Evolutionary conservation across 352 stramenopile genomes (phyloP).

Genomic region (Phytophthora podocarpi): DNA sequence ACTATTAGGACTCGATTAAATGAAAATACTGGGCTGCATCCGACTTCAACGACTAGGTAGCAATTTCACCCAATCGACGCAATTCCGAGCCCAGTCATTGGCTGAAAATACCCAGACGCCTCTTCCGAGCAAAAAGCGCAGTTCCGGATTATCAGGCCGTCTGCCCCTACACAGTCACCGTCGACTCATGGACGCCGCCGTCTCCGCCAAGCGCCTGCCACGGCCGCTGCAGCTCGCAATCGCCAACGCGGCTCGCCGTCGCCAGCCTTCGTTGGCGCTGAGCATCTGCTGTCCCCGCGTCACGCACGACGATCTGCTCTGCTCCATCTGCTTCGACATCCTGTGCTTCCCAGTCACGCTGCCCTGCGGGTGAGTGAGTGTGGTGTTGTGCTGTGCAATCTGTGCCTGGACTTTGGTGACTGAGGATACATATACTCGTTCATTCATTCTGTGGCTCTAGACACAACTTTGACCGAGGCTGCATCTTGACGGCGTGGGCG

Average conservation of each 20-base stretch:
- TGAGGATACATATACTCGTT: background rate
- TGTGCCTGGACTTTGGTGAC: background rate
- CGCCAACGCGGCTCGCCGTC: slow-evolving; percentile 18
- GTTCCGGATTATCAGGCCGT: slow-evolving; percentile 31
- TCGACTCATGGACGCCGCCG: background rate
- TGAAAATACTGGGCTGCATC: background rate
- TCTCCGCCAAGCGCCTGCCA: slow-evolving; percentile 20
- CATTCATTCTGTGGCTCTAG: slow-evolving; percentile 32
- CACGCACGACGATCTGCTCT: slow-evolving; percentile 54
- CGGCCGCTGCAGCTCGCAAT: slow-evolving; percentile 33
- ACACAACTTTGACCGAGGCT: slow-evolving; percentile 87
- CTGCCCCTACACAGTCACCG: background rate
- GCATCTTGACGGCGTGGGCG: slow-evolving; percentile 69
- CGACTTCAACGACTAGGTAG: slow-evolving; percentile 18
- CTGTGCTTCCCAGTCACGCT: slow-evolving; percentile 77
- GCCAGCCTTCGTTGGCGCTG: background rate
- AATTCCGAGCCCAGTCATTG: slow-evolving; percentile 4
- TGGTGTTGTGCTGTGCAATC: background rate
- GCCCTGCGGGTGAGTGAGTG: slow-evolving; percentile 58
- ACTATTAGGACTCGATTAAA: background rate
- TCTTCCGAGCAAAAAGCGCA: slow-evolving; percentile 8
- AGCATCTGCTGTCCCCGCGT: slow-evolving; percentile 12
- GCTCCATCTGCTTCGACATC: slow-evolving; percentile 83
- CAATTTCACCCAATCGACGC: slow-evolving; percentile 2
- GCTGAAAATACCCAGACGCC: slow-evolving; percentile 3